A percentile compares a stretch with the other conserved stretches of the same genome.
phyloP scores from a whole-genome alignment of 2,329 filamentous ascomycete species.

The Colletotrichum truncatum region DNA sequence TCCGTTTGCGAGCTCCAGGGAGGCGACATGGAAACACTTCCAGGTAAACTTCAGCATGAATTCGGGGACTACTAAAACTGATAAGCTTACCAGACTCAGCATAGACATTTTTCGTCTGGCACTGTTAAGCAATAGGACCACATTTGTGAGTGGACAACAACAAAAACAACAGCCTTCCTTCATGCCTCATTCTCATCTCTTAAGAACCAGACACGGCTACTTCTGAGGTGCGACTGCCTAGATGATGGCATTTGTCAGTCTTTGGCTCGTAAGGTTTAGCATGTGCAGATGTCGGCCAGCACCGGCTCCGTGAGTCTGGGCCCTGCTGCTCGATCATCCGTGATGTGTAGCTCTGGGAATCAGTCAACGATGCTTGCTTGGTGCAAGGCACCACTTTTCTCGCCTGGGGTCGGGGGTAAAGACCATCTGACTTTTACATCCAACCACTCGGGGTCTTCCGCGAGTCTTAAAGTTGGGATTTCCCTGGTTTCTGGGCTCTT shows the following conservation, averaged over 20 bases:
- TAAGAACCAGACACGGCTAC: no score
- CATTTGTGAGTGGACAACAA: no score
- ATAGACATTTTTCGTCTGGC: no score
- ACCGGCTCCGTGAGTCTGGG: neutral
- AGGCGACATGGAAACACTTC: neutral
- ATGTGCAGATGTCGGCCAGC: neutral
- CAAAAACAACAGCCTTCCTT: no score
- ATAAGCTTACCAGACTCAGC: no score
- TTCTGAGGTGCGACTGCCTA: no score
- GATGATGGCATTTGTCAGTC: neutral
- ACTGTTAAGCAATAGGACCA: no score
- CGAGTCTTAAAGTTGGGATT: neutral
- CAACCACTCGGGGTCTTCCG: constrained; percentile 6
- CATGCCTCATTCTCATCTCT: no score
- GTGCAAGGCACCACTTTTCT: neutral
- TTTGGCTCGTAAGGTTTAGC: neutral
- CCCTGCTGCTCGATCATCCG: neutral
- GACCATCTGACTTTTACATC: neutral
- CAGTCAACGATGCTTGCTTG: neutral
- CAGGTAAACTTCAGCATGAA: neutral
- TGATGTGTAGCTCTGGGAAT: neutral
- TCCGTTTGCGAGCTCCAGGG: neutral
- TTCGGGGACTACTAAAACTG: no score
- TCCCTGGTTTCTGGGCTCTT: neutral
- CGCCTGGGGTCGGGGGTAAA: neutral